Evolutionary conservation across 371 early-diverging fungal species (phyloP).

Genomic region (Rhizoclosmatium hyalinum): DNA sequence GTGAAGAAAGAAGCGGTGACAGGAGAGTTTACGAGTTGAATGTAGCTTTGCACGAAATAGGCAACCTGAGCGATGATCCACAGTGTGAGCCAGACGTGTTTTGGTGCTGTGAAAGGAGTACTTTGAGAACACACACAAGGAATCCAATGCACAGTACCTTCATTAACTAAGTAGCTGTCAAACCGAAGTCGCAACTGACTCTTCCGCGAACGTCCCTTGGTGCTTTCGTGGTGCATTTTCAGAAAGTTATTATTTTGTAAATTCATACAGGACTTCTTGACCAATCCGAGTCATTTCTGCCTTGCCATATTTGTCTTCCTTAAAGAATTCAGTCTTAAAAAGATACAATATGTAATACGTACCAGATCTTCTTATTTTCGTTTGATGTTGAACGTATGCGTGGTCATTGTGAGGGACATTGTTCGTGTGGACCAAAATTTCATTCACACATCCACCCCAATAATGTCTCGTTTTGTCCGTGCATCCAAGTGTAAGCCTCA

Average conservation of each 20-base stretch:
- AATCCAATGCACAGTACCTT: constrained; percentile 37
- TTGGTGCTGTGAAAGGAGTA: constrained; percentile 44
- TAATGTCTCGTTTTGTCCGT: constrained; percentile 78
- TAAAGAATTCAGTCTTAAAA: too few relatives aligned
- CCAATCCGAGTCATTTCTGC: too few relatives aligned
- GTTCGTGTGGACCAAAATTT: too few relatives aligned
- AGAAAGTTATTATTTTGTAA: too few relatives aligned
- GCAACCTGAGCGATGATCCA: constrained; percentile 48
- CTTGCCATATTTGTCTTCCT: too few relatives aligned
- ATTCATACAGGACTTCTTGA: too few relatives aligned
- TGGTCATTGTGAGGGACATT: too few relatives aligned
- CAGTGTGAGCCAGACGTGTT: constrained; percentile 44
- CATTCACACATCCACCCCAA: too few relatives aligned
- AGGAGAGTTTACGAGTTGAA: constrained; percentile 42
- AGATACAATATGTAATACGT: too few relatives aligned
- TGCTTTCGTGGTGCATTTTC: too few relatives aligned
- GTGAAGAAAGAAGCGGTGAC: constrained; percentile 43
- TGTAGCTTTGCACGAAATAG: constrained; percentile 50
- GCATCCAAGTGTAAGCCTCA: constrained; percentile 75
- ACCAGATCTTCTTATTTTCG: too few relatives aligned
- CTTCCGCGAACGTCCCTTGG: constrained; percentile 23
- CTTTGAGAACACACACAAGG: neutral
- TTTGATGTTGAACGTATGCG: too few relatives aligned
- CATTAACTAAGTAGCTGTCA: constrained; percentile 47
- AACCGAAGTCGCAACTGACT: constrained; percentile 31